phyloP scores from a whole-genome alignment of 1,139 yeast genomes.

The Blastobotrys indianensis region DNA sequence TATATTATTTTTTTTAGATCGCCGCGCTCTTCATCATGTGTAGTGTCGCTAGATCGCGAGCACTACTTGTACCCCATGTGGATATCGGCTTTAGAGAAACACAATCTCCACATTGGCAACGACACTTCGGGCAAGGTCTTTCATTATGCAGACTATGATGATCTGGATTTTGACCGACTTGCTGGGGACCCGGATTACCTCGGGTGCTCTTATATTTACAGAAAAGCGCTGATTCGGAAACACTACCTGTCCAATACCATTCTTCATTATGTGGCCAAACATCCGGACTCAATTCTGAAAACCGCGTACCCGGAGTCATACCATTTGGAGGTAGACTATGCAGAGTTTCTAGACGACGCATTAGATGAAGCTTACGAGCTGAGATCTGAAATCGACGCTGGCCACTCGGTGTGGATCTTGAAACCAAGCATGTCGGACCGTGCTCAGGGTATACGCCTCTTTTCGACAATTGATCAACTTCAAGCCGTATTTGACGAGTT shows the following conservation, averaged over 20 bases:
- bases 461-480: constrained; percentile 68
- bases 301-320: constrained; percentile 67
- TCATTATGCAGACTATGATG: constrained; percentile 89
- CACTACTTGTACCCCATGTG: constrained; percentile 59
- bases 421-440: constrained; percentile 97
- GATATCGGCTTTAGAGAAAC: constrained; percentile 37
- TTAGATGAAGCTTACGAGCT: constrained; percentile 88
- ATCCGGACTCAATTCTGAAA: constrained; percentile 59
- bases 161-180: constrained; percentile 64
- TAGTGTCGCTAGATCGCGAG: not conserved
- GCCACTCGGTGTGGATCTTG: constrained; percentile 72
- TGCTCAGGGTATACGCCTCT: constrained; percentile 89
- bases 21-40: not conserved
- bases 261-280: constrained; percentile 62
- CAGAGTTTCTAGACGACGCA: constrained; percentile 90
- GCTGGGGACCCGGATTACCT: constrained; percentile 47
- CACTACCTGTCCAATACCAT: constrained; percentile 81
- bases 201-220: constrained; percentile 72
- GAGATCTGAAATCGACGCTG: constrained; percentile 63
- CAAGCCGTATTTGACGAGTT: constrained; percentile 80
- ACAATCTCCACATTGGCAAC: not conserved
- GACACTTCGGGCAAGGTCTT: constrained; percentile 38
- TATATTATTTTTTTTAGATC: no score
- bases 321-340: constrained; percentile 87
- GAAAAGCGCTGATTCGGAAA: constrained; percentile 81